These are phyloP conservation scores for Pseudogymnoascus sp. DNA, from an alignment of 2,329 filamentous ascomycete species.

Conservation along the genomic window DNA sequence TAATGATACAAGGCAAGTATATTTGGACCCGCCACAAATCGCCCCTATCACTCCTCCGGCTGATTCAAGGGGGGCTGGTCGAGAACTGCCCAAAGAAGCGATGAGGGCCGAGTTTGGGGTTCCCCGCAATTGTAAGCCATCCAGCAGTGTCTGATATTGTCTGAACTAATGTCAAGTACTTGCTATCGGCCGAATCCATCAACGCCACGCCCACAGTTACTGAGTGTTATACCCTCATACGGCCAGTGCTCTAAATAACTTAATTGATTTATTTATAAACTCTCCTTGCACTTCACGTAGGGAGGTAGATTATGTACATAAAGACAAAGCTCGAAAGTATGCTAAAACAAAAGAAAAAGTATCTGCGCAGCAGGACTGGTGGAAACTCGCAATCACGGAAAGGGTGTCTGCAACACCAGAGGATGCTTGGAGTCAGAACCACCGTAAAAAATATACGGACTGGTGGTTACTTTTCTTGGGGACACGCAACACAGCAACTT, in stretches of 20 bases:
- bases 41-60: too few relatives aligned
- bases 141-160: too few relatives aligned
- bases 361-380: neutral
- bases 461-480: neutral
- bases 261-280: neutral
- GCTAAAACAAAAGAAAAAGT: neutral
- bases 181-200: neutral
- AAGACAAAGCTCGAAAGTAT: neutral
- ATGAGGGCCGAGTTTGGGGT: too few relatives aligned
- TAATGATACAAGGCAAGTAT: too few relatives aligned
- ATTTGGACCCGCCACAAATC: too few relatives aligned
- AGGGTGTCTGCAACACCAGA: neutral
- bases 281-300: neutral
- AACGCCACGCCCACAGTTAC: neutral
- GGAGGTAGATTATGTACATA: neutral
- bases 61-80: too few relatives aligned
- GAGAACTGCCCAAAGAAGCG: too few relatives aligned
- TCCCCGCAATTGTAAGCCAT: too few relatives aligned
- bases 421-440: neutral
- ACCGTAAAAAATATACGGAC: neutral
- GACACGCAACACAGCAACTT: neutral
- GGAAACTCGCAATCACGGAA: neutral
- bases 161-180: too few relatives aligned
- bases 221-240: neutral
- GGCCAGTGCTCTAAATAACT: neutral